Evolutionary conservation across 495 filamentous ascomycete genomes (phyloP).

Genomic region (Penicillium antarcticum): DNA sequence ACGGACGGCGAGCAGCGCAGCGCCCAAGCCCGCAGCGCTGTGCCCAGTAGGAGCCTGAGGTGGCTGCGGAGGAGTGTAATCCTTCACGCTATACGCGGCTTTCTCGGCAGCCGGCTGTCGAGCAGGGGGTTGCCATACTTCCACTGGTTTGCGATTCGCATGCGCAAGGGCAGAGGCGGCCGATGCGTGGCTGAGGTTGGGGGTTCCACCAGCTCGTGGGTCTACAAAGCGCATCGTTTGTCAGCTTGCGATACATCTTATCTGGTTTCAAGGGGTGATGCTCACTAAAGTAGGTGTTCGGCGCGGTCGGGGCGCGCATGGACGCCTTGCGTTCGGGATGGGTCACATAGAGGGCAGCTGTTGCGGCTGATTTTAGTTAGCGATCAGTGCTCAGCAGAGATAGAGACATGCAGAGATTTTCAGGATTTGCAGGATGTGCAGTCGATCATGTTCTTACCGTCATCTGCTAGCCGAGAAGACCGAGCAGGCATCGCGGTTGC

Average conservation of each 20-base stretch:
- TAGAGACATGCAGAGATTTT: not conserved
- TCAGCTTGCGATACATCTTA: slow-evolving; percentile 4
- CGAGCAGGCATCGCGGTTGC: slow-evolving; percentile 29
- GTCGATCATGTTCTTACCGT: slow-evolving; percentile 33
- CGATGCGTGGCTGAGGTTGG: slow-evolving; percentile 65
- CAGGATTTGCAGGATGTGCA: not conserved
- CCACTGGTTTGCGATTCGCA: slow-evolving; percentile 58
- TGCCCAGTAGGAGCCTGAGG: slow-evolving; percentile 48
- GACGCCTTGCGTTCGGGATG: slow-evolving; percentile 39
- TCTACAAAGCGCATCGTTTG: slow-evolving; percentile 43
- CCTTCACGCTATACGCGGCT: slow-evolving; percentile 65
- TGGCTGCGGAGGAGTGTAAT: slow-evolving; percentile 56
- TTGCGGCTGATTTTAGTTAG: slow-evolving; percentile 42
- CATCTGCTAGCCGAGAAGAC: slow-evolving; percentile 37
- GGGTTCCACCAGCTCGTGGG: slow-evolving; percentile 63
- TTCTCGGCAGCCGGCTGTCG: slow-evolving; percentile 60
- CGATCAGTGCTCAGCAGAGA: slow-evolving; percentile 1
- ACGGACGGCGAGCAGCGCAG: slow-evolving; percentile 65
- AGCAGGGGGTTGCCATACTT: slow-evolving; percentile 56
- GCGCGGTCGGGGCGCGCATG: slow-evolving; percentile 26
- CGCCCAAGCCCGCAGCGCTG: slow-evolving; percentile 64
- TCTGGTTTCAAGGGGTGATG: not conserved
- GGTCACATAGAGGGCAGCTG: slow-evolving; percentile 51
- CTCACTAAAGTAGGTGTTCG: slow-evolving; percentile 26
- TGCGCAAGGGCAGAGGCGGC: slow-evolving; percentile 75